phyloP scores from a whole-genome alignment of 345 rosid genomes.

The Eucalyptus marginata region DNA sequence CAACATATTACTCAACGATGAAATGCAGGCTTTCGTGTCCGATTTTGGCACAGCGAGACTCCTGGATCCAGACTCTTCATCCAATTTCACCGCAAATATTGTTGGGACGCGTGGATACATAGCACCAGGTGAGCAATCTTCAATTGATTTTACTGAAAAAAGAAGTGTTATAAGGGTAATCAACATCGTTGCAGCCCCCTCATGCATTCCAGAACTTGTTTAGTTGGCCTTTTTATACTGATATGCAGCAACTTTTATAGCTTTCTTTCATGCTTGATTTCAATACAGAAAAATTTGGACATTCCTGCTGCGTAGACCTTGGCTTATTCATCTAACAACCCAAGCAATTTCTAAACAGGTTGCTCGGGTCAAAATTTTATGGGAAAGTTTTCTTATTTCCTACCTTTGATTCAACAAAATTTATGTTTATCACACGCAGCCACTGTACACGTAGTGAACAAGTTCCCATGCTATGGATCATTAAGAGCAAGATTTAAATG shows the following conservation, averaged over 20 bases:
- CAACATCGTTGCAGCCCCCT: not conserved
- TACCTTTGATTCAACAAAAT: not conserved
- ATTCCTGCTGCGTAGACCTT: not conserved
- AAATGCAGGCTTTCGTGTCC: not conserved
- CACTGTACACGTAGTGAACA: not conserved
- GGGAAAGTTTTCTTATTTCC: not conserved
- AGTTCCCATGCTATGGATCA: not conserved
- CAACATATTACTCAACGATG: not conserved
- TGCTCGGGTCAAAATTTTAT: not conserved
- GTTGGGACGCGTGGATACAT: conserved; percentile 4
- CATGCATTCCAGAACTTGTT: not conserved
- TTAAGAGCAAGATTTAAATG: not conserved
- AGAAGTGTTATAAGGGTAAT: not conserved
- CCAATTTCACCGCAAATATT: not conserved
- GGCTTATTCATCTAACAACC: not conserved
- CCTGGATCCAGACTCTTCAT: not conserved
- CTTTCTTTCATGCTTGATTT: not conserved
- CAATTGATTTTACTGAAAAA: not conserved
- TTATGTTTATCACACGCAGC: not conserved
- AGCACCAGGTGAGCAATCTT: conserved; percentile 6
- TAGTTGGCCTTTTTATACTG: not conserved
- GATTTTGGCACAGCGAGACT: conserved; percentile 6
- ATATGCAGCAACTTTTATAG: not conserved
- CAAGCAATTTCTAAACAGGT: not conserved
- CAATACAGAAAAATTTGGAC: not conserved